Conservation (phyloP, 805 yeast species). For the Ogataea minuta region DNA sequence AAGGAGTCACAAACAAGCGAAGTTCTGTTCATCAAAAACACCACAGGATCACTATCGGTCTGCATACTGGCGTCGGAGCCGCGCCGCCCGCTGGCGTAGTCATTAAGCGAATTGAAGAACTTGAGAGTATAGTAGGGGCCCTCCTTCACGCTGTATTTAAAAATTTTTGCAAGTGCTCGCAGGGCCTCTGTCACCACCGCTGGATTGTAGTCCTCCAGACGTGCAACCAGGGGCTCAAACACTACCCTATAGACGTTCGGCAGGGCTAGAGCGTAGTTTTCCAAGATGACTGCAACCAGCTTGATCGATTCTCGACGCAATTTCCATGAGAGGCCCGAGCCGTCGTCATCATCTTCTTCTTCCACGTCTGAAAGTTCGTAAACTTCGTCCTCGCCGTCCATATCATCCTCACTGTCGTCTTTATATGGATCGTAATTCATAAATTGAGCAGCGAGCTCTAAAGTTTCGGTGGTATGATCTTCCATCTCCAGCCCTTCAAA, state of each 20-base stretch:
- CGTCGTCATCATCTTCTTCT: constrained; percentile 46
- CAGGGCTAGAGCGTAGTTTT: constrained; percentile 37
- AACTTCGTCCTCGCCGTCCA: constrained; percentile 34
- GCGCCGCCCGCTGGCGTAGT: constrained; percentile 23
- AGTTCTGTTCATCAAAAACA: constrained; percentile 12
- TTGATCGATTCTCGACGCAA: constrained; percentile 52
- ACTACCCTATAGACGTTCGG: constrained; percentile 34
- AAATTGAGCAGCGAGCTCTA: constrained; percentile 34
- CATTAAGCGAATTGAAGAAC: constrained; percentile 25
- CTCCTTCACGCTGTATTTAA: constrained; percentile 31
- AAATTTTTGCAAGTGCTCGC: constrained; percentile 41
- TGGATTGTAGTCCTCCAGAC: constrained; percentile 44
- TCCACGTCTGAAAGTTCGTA: constrained; percentile 39
- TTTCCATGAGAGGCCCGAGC: constrained; percentile 53
- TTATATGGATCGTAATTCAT: constrained; percentile 47
- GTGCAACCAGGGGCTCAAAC: constrained; percentile 33
- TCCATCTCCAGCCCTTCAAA: constrained; percentile 38
- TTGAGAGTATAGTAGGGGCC: constrained; percentile 34
- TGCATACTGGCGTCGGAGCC: constrained; percentile 42
- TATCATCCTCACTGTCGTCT: constrained; percentile 33
- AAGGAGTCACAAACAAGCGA: constrained; percentile 21
- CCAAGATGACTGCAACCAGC: constrained; percentile 40
- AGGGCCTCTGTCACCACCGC: constrained; percentile 52
- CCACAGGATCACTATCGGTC: constrained; percentile 31
- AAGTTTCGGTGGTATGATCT: constrained; percentile 26